Evolutionary conservation across 2,329 filamentous ascomycete species (phyloP).

Genomic region (Pyrenochaeta sp.): DNA sequence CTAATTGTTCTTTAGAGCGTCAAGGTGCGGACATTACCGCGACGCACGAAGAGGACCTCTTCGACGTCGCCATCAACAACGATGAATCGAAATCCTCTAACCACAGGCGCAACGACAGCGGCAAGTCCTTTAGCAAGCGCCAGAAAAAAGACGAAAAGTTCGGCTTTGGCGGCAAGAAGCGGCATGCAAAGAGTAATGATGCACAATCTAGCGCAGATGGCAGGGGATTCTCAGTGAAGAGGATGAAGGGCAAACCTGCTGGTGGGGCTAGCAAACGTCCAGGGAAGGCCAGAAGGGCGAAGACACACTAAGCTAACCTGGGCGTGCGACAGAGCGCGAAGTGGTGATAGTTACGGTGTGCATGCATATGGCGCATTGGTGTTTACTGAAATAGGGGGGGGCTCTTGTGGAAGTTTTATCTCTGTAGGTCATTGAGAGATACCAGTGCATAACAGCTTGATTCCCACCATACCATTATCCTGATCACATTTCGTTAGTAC

Average conservation of each 20-base stretch:
- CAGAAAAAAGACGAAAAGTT: conserved; percentile 95
- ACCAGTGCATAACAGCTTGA: conserved; percentile 24
- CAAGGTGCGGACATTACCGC: conserved; percentile 74
- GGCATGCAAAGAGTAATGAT: conserved; percentile 88
- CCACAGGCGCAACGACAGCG: conserved; percentile 45
- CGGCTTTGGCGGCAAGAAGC: conserved; percentile 96
- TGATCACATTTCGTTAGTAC: neutral
- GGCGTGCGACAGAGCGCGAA: neutral
- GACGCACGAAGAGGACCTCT: conserved; percentile 81
- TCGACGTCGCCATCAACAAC: conserved; percentile 79
- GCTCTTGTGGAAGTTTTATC: neutral
- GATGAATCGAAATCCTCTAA: conserved; percentile 57
- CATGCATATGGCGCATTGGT: conserved; percentile 38
- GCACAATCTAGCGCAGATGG: conserved; percentile 83
- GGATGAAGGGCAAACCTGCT: conserved; percentile 73
- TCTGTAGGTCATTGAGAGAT: conserved; percentile 16
- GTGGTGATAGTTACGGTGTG: neutral
- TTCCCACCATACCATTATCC: neutral
- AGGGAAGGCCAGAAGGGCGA: conserved; percentile 46
- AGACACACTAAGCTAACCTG: conserved; percentile 29
- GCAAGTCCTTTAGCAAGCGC: conserved; percentile 71
- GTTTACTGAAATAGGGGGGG: conserved; percentile 28
- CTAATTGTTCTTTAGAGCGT: conserved; percentile 71
- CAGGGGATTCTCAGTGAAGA: conserved; percentile 79
- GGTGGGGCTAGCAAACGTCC: conserved; percentile 41